phyloP scores from a whole-genome alignment of 495 filamentous ascomycete genomes.

The Amphirosellinia nigrospora region DNA sequence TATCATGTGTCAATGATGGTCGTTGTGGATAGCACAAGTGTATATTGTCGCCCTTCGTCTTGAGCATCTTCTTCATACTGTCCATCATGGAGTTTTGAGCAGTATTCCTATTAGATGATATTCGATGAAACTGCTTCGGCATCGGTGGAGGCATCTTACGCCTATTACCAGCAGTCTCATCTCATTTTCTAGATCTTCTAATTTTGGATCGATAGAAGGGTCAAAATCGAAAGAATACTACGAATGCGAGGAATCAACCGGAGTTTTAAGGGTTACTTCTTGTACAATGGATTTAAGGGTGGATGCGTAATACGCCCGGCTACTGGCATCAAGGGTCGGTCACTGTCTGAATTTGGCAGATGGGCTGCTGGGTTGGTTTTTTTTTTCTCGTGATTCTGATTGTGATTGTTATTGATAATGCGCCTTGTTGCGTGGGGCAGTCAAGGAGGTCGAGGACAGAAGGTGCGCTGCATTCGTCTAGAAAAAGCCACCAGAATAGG shows the following conservation, averaged over 20 bases:
- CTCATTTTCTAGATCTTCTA: constrained; percentile 13
- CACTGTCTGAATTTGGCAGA: constrained; percentile 7
- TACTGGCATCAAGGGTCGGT: background rate
- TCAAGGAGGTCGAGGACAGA: background rate
- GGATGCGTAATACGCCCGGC: constrained; percentile 7
- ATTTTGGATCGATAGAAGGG: constrained; percentile 24
- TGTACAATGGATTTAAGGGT: constrained; percentile 7
- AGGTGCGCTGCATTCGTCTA: background rate
- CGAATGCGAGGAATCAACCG: constrained; percentile 11
- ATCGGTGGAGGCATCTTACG: background rate
- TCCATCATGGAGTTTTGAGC: background rate
- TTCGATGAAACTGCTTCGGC: constrained; percentile 7
- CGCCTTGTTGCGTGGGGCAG: background rate
- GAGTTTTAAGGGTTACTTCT: constrained; percentile 14
- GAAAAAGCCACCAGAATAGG: background rate
- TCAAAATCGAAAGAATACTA: constrained; percentile 14
- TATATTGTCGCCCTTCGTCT: background rate
- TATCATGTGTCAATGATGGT: background rate
- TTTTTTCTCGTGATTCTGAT: background rate
- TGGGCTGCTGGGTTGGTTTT: background rate
- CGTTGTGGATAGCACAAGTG: background rate
- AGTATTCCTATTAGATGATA: background rate
- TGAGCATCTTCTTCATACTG: background rate
- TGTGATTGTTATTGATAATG: constrained; percentile 5
- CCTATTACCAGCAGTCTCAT: background rate